Evolutionary conservation across 352 stramenopile genomes (phyloP).

Genomic region (Phytophthora sp.): DNA sequence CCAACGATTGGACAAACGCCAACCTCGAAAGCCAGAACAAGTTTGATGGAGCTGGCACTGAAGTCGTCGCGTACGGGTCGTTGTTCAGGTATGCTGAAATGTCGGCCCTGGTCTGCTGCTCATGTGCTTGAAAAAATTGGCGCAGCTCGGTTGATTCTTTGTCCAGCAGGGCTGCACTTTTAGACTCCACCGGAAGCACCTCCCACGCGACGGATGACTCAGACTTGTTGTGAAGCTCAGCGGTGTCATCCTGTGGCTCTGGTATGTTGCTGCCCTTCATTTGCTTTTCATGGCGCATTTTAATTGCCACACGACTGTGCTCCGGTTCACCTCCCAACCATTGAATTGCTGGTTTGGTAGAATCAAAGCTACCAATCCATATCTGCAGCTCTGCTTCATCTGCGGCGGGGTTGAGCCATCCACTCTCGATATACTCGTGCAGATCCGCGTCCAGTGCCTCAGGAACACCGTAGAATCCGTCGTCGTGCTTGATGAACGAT

Average conservation of each 20-base stretch:
- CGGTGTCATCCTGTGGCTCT: background rate
- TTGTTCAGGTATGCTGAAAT: conserved; percentile 60
- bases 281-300: conserved; percentile 40
- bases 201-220: conserved; percentile 32
- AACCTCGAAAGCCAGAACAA: conserved; percentile 33
- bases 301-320: conserved; percentile 24
- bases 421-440: conserved; percentile 56
- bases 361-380: conserved; percentile 74
- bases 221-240: conserved; percentile 6
- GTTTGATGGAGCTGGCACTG: background rate
- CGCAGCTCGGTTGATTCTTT: conserved; percentile 53
- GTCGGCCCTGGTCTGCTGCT: conserved; percentile 29
- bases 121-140: conserved; percentile 33
- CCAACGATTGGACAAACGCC: conserved; percentile 23
- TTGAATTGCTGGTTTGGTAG: conserved; percentile 58
- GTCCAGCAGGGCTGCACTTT: conserved; percentile 53
- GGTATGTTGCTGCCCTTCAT: conserved; percentile 6
- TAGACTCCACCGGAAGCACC: conserved; percentile 34
- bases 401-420: conserved; percentile 61
- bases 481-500: conserved; percentile 30
- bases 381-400: conserved; percentile 49
- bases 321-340: conserved; percentile 38
- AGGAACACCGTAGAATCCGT: conserved; percentile 72
- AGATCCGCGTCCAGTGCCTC: conserved; percentile 44
- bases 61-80: conserved; percentile 5